Percentiles rank a stretch among this genome's conserved stretches.
These are phyloP conservation scores for Hypocrella siamensis DNA, from an alignment of 2,329 filamentous ascomycete genomes.

Conservation along the genomic window DNA sequence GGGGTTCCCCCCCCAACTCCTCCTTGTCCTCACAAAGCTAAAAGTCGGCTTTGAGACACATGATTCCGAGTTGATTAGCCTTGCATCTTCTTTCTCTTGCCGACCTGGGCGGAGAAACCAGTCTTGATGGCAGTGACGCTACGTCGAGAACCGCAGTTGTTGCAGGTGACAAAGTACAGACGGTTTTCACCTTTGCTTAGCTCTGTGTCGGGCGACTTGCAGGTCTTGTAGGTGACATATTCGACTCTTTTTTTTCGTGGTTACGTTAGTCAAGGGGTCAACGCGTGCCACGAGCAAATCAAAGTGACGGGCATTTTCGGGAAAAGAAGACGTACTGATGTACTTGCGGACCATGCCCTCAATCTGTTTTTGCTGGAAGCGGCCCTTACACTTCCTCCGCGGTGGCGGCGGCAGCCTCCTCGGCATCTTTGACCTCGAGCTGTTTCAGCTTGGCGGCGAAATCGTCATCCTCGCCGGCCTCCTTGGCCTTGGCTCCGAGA, in stretches of 20 bases:
- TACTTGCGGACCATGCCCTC: conserved; percentile 94
- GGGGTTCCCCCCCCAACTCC: no score
- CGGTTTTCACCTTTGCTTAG: conserved; percentile 98
- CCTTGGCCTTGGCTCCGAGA: no score
- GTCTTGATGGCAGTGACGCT: conserved; percentile 98
- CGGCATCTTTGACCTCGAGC: conserved; percentile 52
- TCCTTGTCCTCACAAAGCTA: no score
- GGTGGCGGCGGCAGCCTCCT: conserved; percentile 28
- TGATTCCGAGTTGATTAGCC: no score
- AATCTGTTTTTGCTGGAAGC: conserved; percentile 99
- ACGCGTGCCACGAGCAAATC: no score
- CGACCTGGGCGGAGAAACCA: conserved; percentile 98
- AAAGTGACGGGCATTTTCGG: no score
- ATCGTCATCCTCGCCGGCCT: conserved; percentile 46
- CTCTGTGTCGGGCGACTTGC: conserved; percentile 84
- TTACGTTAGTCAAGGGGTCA: neutral
- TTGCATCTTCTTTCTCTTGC: conserved; percentile 93
- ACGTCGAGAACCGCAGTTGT: conserved; percentile 62
- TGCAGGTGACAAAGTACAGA: conserved; percentile 97
- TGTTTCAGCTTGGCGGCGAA: conserved; percentile 46
- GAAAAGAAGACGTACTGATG: conserved; percentile 70
- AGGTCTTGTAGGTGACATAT: conserved; percentile 98
- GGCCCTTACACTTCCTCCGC: conserved; percentile 58
- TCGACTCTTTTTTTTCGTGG: conserved; percentile 53
- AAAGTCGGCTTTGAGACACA: no score